Base-by-base conservation (phyloP, 2,329 filamentous ascomycete genomes). In the Taxawa tesnikishii region DNA sequence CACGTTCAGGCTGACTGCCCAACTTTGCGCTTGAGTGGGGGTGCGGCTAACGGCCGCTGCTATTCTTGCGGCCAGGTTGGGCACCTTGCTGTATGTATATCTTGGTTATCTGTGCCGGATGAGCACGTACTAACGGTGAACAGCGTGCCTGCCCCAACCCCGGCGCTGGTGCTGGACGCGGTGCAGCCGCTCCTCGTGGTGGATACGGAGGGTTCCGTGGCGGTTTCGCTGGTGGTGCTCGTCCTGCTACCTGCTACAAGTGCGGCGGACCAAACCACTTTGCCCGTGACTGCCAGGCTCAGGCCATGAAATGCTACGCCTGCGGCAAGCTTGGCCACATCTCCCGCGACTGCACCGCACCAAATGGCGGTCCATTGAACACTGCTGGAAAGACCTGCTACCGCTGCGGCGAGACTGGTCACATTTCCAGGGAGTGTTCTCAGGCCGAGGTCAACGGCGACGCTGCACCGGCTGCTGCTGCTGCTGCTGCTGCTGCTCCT, bases 1-100 rank as follows among this genome's bases (percentile, higher is more conserved):
- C 90, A 98, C 58, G 90, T 98, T 51, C 90, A 98, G 69, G 90
- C 90, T 47, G 90, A 98, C 62, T 98, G 90, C 73, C 90, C 90
- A 51, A 96, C 90, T 41, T 75, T 98, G 43, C 84, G 90, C 48
- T 63, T 98, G 58, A 93, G 77, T 60, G 87, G 71, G 38, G 80
- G 79, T 48, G 74, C 78, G 42, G 78, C 79, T 39, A 78, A 80
- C 56, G 84, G 83, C 43, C 83, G 85, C 48, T 98, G 90, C 77
- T 98, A 98, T 65, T 90, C 83, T 64, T 98, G 90, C 60, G 87
- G 84, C 48, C 79, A 93, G 59, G 75, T 80, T 40, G 90, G 90
- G 37, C 90, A 98, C 60, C 70, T 96, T 62, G 87, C 87, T 54
- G 80, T 84, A 71, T 50, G 77, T 68, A 24, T 25, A 38, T 30